Base-by-base conservation (phyloP, 2,329 filamentous ascomycete genomes). In the Microdochium nivale region DNA sequence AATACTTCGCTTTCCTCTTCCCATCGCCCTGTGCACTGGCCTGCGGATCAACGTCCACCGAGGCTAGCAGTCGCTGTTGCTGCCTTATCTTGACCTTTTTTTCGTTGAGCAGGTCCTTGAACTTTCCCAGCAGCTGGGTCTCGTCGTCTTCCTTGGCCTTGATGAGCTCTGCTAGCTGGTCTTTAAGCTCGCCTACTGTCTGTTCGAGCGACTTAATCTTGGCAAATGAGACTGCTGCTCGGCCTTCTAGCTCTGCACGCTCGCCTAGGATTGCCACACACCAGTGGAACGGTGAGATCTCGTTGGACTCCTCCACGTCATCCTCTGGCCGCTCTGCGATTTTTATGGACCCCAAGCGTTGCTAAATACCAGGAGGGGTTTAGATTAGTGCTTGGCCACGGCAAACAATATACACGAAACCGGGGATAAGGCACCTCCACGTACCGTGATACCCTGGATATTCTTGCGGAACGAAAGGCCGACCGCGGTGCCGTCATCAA, bases 21-120 rank as follows among this genome's bases (percentile, higher is more conserved):
- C 13, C 55, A 43, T 65, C 64, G 62, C 67, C 47, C 63, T 60
- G 14, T 65, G 60, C 27, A 44, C 25, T 49, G 49, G 21, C 44
- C 47, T 32, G 24, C 25, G 46, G 51, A 51, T 73, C 69, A 33
- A 74, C 63, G 50, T 76, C 74, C 2, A 72, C 73, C 2, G 69
- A 58, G 3, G 70, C 65, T 24, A 90, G 67, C 21, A 87, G 67
- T 37, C 79, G 76, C 59, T 87, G 83, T 67, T 90, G 86, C 59
- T 90, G 80, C 44, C 87, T 72, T 49, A 91, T 90, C 67, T 88
- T 90, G 50, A 84, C 72, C 67, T 91, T 91, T 71, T 92, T 92
- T 64, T 86, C 81, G 59, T 91, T 91, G 1, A 91, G 70, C 2
- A 92, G 71, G 51, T 80, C 73, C 51, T 80, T 77, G 59, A 89